Evolutionary conservation across 164 flowering plant genomes (phyloP), one percentile per base, ranked within the genome.

Genomic region (Vitis riparia): DNA sequence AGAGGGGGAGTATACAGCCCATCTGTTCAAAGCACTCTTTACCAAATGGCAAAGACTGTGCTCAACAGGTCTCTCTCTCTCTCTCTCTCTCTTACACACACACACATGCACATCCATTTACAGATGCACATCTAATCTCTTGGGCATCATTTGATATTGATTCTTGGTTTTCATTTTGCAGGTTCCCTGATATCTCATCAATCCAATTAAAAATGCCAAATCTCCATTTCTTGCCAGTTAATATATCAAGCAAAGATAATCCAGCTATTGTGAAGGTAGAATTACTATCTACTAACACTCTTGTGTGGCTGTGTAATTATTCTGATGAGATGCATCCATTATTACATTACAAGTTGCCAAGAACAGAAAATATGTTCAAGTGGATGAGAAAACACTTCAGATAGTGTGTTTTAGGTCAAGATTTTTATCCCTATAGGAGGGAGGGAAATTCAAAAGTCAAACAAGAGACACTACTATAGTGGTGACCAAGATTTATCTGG

Each of bases 181-280:
- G 99, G 82, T 88, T 87, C 73, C 85, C 79, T 65, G 94, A 88
- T 70, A 73, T 96, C 52, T 81, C 84, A 73, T 85, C 88, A 1
- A 71, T 96, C 75, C 78, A 84, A 32, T 84, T 96, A n/a, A 87
- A n/a, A 76, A 93, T 96, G 99, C 99, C 99, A 65, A 96, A 96
- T 81, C 73, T 96, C 62, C 99, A 96, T 78, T 96, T 96, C 80
- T 72, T 96, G 61, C 99, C 99, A 7, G 92, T 93, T 63, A 96
- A 93, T 77, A 48, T 96, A 23, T 79, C 91, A 60, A 90, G 77
- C 91, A 87, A 85, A 79, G 90, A 88, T 47, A 82, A 78, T 63
- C 82, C 85, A 10, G 60, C 73, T 5, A 89, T 94, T 63, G 96
- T 94, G 37, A 87, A 95, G 97, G 99, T 95, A 79, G 3, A 55